Conservation (phyloP, 495 filamentous ascomycete genomes). For the Penicillium verhagenii region DNA sequence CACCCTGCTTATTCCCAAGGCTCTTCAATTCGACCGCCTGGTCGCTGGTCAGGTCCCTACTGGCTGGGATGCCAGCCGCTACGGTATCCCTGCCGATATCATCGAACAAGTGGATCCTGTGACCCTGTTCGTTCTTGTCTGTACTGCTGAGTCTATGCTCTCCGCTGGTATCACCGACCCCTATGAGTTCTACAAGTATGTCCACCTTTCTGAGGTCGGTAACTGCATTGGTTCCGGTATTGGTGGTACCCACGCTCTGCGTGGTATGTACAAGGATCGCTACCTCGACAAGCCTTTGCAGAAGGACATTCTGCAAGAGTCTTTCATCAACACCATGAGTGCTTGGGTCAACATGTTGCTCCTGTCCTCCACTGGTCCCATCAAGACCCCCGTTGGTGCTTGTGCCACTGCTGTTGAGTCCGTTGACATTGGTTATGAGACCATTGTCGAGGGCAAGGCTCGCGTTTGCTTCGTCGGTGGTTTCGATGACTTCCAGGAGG, state of each 20-base stretch:
- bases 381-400: slow-evolving; percentile 97
- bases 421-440: slow-evolving; percentile 95
- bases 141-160: slow-evolving; percentile 85
- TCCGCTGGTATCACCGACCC: slow-evolving; percentile 97
- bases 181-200: slow-evolving; percentile 99
- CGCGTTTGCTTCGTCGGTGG: slow-evolving; percentile 96
- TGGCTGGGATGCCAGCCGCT: slow-evolving; percentile 92
- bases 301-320: slow-evolving; percentile 98
- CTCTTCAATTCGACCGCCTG: slow-evolving; percentile 91
- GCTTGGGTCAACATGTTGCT: slow-evolving; percentile 99
- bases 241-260: slow-evolving; percentile 85
- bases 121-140: slow-evolving; percentile 90
- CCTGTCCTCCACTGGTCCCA: slow-evolving; percentile 92
- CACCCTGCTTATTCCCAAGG: slow-evolving; percentile 91
- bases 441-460: slow-evolving; percentile 96
- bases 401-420: slow-evolving; percentile 98
- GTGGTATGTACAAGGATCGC: slow-evolving; percentile 98
- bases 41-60: slow-evolving; percentile 96
- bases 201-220: slow-evolving; percentile 95
- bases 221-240: slow-evolving; percentile 98
- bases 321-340: slow-evolving; percentile 99
- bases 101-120: slow-evolving; percentile 96
- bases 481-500: slow-evolving; percentile 99
- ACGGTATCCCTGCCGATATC: slow-evolving; percentile 96
- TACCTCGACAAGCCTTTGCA: slow-evolving; percentile 97